phyloP scores from a whole-genome alignment of 1,284 basidiomycete genomes.

The Rhizoctonia solani region DNA sequence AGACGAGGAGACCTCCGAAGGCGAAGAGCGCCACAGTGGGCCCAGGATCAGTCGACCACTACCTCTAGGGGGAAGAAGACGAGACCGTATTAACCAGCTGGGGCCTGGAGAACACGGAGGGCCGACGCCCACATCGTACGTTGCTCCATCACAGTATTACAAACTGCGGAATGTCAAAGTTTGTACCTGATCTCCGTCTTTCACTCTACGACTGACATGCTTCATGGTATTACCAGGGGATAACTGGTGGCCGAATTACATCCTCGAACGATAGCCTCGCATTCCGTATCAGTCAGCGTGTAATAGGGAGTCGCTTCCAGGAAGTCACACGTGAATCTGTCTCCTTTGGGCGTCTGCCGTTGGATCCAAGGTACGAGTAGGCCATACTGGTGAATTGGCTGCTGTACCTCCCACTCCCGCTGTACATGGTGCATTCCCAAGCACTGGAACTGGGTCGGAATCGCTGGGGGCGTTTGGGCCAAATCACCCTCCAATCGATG shows the following conservation, averaged over 20 bases:
- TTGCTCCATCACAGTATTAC: slow-evolving; percentile 78
- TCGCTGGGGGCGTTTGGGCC: slow-evolving; percentile 11
- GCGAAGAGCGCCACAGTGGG: slow-evolving; percentile 37
- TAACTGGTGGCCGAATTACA: slow-evolving; percentile 61
- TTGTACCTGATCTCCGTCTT: not conserved
- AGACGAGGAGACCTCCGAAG: slow-evolving; percentile 20
- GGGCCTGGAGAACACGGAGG: slow-evolving; percentile 48
- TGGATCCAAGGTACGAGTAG: slow-evolving; percentile 62
- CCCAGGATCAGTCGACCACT: slow-evolving; percentile 69
- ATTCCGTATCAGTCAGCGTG: slow-evolving; percentile 62
- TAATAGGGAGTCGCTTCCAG: slow-evolving; percentile 69
- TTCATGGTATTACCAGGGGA: slow-evolving; percentile 48
- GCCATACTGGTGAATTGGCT: slow-evolving; percentile 55
- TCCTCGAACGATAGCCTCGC: slow-evolving; percentile 51
- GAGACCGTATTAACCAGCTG: slow-evolving; percentile 39
- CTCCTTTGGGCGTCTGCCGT: slow-evolving; percentile 61
- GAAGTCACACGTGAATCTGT: slow-evolving; percentile 67
- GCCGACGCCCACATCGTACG: slow-evolving; percentile 68
- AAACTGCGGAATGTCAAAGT: slow-evolving; percentile 58
- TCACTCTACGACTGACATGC: not conserved
- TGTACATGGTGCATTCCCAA: not conserved
- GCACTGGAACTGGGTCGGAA: not conserved
- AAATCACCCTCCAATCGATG: slow-evolving; percentile 19
- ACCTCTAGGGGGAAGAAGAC: slow-evolving; percentile 48
- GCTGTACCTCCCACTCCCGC: slow-evolving; percentile 37